Evolutionary conservation across 345 rosid genomes (phyloP), one percentile per base, ranked within the genome.

Genomic region (Conringia planisiliqua): DNA sequence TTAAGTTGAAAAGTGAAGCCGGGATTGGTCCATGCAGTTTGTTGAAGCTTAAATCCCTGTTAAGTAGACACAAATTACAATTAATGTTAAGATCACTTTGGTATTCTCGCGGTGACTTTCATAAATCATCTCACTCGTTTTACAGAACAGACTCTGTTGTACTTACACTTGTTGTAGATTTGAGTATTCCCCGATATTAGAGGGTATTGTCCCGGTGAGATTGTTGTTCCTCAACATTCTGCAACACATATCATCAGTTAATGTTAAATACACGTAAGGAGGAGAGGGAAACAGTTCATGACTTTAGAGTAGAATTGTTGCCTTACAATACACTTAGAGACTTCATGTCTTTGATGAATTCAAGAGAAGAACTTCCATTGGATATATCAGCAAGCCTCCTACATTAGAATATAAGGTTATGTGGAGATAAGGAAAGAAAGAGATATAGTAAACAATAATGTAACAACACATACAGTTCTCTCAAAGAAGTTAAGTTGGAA

Each of bases 301-400:
- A 56, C 14, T 47, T 47, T 26, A 59, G 36, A 29, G 6, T 14
- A 63, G 33, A 73, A 70, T 11, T 56, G 43, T 26, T 58, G 73
- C 38, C 90, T 82, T 79, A 89, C 96, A 89, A 71, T 43, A 61
- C 4, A n/a, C 38, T 73, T 26, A 89, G 78, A 36, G 79, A 70
- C 67, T 69, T 86, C 89, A 87, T 76, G 51, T 80, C 60, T 68
- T 59, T 82, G 3, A 87, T 73, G 72, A 89, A 85, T 47, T 65
- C 86, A 72, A 87, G 55, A 9, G 89, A 72, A 56, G 86, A 85
- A 72, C 81, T 82, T 62, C 74, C 88, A 73, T 86, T 83, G 43
- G 85, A 73, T 43, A 89, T 73, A 80, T 77, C 92, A 27, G 89
- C 85, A 80, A 89, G 80, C 75, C 82, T 82, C 90, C 96, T 89